Percentiles rank a stretch among this genome's conserved stretches.
phyloP scores from a whole-genome alignment of 768 basidiomycete genomes.

The Hygrophoropsis aurantiaca region DNA sequence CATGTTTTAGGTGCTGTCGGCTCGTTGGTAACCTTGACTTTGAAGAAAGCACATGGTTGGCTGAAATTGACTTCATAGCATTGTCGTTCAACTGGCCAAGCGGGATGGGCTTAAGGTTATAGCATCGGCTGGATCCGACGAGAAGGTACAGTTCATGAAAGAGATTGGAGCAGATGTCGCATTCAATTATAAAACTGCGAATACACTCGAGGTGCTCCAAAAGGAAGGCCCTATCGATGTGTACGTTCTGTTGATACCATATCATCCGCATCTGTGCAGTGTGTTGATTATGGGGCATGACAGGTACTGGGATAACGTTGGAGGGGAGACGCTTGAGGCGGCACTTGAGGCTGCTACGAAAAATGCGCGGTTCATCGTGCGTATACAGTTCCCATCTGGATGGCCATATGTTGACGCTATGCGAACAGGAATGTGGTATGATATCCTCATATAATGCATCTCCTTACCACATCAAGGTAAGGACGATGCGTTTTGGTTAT shows the following conservation, averaged over 20 bases:
- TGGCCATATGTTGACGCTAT: not conserved
- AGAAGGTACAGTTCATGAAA: slow-evolving; percentile 64
- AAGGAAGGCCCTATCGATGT: slow-evolving; percentile 60
- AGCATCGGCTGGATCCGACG: slow-evolving; percentile 67
- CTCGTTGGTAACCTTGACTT: slow-evolving; percentile 39
- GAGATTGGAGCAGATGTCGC: slow-evolving; percentile 66
- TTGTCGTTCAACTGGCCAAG: slow-evolving; percentile 55
- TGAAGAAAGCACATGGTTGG: slow-evolving; percentile 8
- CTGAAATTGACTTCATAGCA: slow-evolving; percentile 19
- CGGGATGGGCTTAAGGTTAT: slow-evolving; percentile 62
- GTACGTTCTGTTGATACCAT: slow-evolving; percentile 20
- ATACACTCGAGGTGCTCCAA: slow-evolving; percentile 49
- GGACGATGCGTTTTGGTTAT: too few species aligned
- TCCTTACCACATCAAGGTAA: not conserved
- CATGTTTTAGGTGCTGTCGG: slow-evolving; percentile 46
- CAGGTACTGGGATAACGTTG: slow-evolving; percentile 45
- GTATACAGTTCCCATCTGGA: not conserved
- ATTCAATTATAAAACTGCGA: slow-evolving; percentile 72
- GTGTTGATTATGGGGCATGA: too few species aligned
- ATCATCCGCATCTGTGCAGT: too few species aligned
- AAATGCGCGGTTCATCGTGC: slow-evolving; percentile 49
- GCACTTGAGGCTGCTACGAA: slow-evolving; percentile 47
- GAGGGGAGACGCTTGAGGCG: slow-evolving; percentile 57
- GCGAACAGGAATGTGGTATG: slow-evolving; percentile 36
- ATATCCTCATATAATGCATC: slow-evolving; percentile 11